Evolutionary conservation across 495 filamentous ascomycete genomes (phyloP).

Genomic region (Xylaria cubensis): DNA sequence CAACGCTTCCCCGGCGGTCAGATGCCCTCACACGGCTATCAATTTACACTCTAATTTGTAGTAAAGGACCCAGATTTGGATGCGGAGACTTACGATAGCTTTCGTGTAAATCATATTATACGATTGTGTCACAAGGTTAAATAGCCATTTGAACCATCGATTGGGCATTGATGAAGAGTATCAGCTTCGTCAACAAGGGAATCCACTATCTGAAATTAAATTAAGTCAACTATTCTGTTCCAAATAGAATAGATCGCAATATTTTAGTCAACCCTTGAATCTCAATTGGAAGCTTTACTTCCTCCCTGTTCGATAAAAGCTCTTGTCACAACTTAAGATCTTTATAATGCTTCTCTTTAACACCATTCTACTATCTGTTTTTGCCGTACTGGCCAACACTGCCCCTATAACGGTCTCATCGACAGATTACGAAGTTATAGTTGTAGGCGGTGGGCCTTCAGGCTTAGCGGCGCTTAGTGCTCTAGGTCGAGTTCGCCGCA

Average conservation of each 20-base stretch:
- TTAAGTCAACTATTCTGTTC: neutral
- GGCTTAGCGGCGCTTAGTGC: conserved; percentile 57
- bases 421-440: conserved; percentile 35
- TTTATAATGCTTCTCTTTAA: neutral
- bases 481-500: conserved; percentile 59
- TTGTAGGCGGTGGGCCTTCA: conserved; percentile 39
- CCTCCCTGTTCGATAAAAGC: neutral
- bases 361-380: neutral
- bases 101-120: neutral
- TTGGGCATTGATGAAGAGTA: neutral
- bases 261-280: neutral
- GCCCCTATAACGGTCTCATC: neutral
- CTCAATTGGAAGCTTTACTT: neutral
- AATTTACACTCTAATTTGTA: neutral
- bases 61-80: neutral
- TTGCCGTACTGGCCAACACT: neutral
- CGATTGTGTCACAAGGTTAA: conserved; percentile 1
- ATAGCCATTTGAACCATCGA: neutral
- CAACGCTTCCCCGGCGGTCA: neutral
- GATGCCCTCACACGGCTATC: neutral
- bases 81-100: neutral
- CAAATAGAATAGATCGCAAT: neutral
- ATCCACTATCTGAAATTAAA: neutral
- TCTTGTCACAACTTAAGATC: neutral
- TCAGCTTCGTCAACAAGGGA: neutral